phyloP scores from a whole-genome alignment of 2,329 filamentous ascomycete genomes.

The Mariannaea elegans region DNA sequence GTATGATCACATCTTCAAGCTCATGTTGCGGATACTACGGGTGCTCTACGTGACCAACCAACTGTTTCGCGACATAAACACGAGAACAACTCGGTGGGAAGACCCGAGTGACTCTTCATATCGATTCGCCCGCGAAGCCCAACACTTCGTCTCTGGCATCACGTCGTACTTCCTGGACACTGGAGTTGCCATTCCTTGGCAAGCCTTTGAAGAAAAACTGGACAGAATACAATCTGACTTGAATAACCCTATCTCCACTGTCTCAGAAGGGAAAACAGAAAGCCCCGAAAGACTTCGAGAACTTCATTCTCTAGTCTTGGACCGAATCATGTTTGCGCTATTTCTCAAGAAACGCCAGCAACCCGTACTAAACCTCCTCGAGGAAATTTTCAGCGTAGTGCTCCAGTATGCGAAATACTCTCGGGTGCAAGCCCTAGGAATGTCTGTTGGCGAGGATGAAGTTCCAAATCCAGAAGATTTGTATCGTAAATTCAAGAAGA shows the following conservation, averaged over 20 bases:
- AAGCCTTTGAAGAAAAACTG: conserved; percentile 72
- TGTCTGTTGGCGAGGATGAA: conserved; percentile 26
- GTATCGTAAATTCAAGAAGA: conserved; percentile 74
- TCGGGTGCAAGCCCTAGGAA: conserved; percentile 49
- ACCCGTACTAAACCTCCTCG: conserved; percentile 75
- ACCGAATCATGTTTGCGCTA: conserved; percentile 77
- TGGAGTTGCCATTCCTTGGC: conserved; percentile 79
- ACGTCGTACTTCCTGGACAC: conserved; percentile 82
- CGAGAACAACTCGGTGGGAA: conserved; percentile 46
- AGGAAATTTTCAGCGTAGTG: conserved; percentile 79
- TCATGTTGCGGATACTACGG: conserved; percentile 78
- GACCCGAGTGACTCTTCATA: conserved; percentile 52
- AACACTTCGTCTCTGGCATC: conserved; percentile 79
- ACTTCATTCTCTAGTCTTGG: conserved; percentile 76
- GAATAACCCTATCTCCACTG: conserved; percentile 50
- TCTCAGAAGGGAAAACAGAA: conserved; percentile 41
- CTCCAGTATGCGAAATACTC: conserved; percentile 71
- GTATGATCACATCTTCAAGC: conserved; percentile 87
- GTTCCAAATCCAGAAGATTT: conserved; percentile 51
- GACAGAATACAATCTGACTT: conserved; percentile 69
- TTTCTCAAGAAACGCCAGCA: conserved; percentile 79
- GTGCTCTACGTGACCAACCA: conserved; percentile 80
- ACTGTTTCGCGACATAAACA: conserved; percentile 66
- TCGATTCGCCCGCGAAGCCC: conserved; percentile 78
- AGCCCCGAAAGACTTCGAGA: conserved; percentile 74